phyloP scores from a whole-genome alignment of 139 green algal genomes.

The Pseudopediastrum boryanum region DNA sequence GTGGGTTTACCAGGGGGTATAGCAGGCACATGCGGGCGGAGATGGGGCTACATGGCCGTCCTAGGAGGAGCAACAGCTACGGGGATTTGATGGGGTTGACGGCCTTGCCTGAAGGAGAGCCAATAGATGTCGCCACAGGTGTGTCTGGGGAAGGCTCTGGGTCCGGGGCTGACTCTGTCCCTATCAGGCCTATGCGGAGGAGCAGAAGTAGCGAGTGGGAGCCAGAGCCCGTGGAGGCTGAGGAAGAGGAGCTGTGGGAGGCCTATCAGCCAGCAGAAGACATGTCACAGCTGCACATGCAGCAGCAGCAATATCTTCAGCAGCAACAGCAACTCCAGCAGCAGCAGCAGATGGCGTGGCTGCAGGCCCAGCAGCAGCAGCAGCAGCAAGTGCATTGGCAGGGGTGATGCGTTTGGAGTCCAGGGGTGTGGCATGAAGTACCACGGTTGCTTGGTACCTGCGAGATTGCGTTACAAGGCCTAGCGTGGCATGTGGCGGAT shows the following conservation, averaged over 20 bases:
- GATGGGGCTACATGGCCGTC: too few relatives aligned
- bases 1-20: too few relatives aligned
- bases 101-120: background rate
- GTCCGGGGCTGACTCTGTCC: background rate
- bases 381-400: constrained; percentile 6
- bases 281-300: background rate
- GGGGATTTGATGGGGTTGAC: too few relatives aligned
- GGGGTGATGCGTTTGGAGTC: too few relatives aligned
- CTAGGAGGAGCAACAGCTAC: too few relatives aligned
- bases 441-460: too few relatives aligned
- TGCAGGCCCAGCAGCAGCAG: background rate
- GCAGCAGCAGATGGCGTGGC: background rate
- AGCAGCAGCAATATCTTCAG: constrained; percentile 1
- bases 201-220: constrained; percentile 18
- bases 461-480: too few relatives aligned
- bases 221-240: too few relatives aligned
- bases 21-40: too few relatives aligned
- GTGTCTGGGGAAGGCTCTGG: background rate
- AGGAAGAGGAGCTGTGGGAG: constrained; percentile 5
- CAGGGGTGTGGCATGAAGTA: too few relatives aligned
- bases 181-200: constrained; percentile 10
- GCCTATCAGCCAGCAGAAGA: background rate
- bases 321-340: background rate
- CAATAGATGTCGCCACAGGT: background rate
- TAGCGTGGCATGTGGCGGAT: too few relatives aligned